Evolutionary conservation across 1,284 basidiomycete species (phyloP).

Genomic region (Phylloboletellus chloephorus): DNA sequence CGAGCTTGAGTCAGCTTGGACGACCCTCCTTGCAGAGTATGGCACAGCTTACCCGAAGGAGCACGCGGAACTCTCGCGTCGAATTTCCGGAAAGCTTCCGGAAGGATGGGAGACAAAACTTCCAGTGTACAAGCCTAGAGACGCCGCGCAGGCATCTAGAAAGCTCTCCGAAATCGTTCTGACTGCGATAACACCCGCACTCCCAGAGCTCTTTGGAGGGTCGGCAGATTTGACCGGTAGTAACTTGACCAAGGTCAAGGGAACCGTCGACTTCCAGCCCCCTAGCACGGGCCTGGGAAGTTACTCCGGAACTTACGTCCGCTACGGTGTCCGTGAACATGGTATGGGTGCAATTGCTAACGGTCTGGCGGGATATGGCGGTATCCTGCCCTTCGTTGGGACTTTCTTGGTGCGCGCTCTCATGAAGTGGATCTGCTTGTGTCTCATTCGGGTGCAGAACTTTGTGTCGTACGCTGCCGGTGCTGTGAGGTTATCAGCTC

Average conservation of each 20-base stretch:
- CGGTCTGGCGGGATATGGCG: conserved; percentile 82
- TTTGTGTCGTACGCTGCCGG: conserved; percentile 93
- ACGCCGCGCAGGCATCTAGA: conserved; percentile 84
- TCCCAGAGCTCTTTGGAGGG: conserved; percentile 87
- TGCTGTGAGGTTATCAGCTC: conserved; percentile 86
- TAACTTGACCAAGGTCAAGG: conserved; percentile 85
- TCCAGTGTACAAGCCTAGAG: conserved; percentile 77
- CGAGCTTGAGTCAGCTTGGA: conserved; percentile 74
- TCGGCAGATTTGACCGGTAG: conserved; percentile 92
- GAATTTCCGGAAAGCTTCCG: conserved; percentile 80
- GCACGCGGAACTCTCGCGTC: conserved; percentile 80
- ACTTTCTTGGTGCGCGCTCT: conserved; percentile 69
- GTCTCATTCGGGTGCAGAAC: conserved; percentile 51
- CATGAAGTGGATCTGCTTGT: background rate
- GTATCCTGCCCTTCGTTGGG: conserved; percentile 78
- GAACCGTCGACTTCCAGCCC: conserved; percentile 86
- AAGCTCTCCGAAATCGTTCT: conserved; percentile 92
- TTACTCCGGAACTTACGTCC: conserved; percentile 87
- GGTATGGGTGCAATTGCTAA: conserved; percentile 96
- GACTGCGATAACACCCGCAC: conserved; percentile 63
- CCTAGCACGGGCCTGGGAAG: conserved; percentile 79
- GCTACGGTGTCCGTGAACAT: conserved; percentile 96
- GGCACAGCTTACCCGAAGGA: conserved; percentile 76
- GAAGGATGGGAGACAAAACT: conserved; percentile 83
- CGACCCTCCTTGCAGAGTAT: conserved; percentile 67